Conservation (phyloP, 2,329 filamentous ascomycete genomes). For the Diplodia intermedia region DNA sequence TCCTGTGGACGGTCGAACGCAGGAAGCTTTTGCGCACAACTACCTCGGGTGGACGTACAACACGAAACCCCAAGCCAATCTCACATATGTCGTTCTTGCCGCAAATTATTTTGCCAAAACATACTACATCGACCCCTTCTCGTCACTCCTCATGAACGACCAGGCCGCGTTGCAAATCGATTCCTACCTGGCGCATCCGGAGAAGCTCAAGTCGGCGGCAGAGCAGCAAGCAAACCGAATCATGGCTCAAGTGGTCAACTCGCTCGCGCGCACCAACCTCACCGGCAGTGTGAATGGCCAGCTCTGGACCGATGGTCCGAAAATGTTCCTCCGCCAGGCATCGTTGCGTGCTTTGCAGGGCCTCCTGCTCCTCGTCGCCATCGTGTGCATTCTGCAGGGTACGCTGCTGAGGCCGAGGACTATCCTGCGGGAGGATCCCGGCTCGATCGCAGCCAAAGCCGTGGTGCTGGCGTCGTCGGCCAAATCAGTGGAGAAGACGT, state of each 20-base stretch:
- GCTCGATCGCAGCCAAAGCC: constrained; percentile 20
- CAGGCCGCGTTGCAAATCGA: background rate
- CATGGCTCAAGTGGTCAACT: constrained; percentile 27
- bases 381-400: constrained; percentile 3
- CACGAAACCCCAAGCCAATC: background rate
- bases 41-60: constrained; percentile 4
- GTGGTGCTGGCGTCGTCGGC: constrained; percentile 10
- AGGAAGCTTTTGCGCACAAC: constrained; percentile 8
- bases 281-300: background rate
- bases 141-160: background rate
- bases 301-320: constrained; percentile 1
- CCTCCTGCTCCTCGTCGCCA: constrained; percentile 7
- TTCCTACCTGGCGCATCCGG: background rate
- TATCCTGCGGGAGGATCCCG: constrained; percentile 15
- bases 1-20: constrained; percentile 20
- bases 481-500: background rate
- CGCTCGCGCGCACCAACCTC: background rate
- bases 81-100: constrained; percentile 1
- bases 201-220: background rate
- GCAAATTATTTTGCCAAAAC: background rate
- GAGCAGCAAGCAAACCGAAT: constrained; percentile 18
- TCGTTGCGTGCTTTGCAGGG: constrained; percentile 17
- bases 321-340: constrained; percentile 19
- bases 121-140: constrained; percentile 24
- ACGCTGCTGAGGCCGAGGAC: constrained; percentile 24